Base-by-base conservation (phyloP, 148 eudicot genomes). In the Chenopodium berlandieri region DNA sequence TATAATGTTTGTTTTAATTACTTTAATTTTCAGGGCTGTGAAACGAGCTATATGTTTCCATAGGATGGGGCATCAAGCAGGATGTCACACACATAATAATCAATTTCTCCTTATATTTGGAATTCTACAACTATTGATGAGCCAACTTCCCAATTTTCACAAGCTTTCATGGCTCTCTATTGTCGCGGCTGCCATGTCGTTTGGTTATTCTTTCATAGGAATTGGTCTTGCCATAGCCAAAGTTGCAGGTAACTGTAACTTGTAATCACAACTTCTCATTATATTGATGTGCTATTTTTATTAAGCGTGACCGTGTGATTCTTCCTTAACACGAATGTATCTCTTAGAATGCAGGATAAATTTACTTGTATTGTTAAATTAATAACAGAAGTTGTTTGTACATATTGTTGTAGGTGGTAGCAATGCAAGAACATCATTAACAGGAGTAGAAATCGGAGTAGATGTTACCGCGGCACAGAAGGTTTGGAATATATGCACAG, bases 61-160 rank as follows among this genome's bases (percentile, higher is more conserved):
- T 65, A 80, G 83, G 40, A 44, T 87, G 1, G 93, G 93, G 0
- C 92, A 86, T 22, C 46, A 80, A 17, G 85, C 78, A 37, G 88
- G 83, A 25, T 91, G 95, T 9, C 89, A 85, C 73, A 66, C 84
- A 31, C 63, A 83, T 54, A 89, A 91, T 71, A 83, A 90, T 69
- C 63, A 27, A 14, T 93, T 78, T 82, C 86, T 93, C 52, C 34
- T 86, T 31, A 75, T 84, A 20, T 93, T 86, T 83, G 97, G 89
- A 63, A 44, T 71, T 1, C 27, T 82, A 0, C 87, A 93, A 79
- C 46, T 93, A 8, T 27, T 93, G 32, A 79, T 91, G 16, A 82
- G 95, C 81, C 95, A 91, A 79, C 86, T 91, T 3, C 97, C 88
- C 9, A 89, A 90, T 75, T 89, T 93, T 68, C 90, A 88, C 81